Base-by-base conservation (phyloP, 2,329 filamentous ascomycete genomes). In the Aspergillus jensenii region DNA sequence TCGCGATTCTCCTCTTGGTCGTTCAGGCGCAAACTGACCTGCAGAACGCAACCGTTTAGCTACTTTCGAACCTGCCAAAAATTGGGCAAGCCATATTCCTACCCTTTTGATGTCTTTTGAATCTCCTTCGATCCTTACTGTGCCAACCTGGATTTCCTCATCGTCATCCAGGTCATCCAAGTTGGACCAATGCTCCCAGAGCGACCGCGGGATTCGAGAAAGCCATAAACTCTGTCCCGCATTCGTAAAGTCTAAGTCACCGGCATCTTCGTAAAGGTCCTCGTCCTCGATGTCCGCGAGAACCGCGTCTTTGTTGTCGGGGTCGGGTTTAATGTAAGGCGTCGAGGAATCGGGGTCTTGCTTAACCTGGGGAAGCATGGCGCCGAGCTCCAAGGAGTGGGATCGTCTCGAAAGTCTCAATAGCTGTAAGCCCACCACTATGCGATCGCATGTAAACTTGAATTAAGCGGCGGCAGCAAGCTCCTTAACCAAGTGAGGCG, bases 131-230 rank as follows among this genome's bases (percentile, higher is more conserved):
- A 85, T 79, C 64, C 82, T 78, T 68, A 96, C 81, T 31, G 86
- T 93, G 45, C 91, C 91, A 62, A 96, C 85, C 71, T 89, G 84
- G 62, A 96, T 89, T 76, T 93, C 89, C 56, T 89, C 88, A 65
- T 96, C 88, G 62, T 93, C 90, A 67, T 90, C 88, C 14, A 96
- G 76, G 64, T 87, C 82, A 25, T 90, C 88, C 14, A 96, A 76
- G 64, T 87, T 82, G 27, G 79, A 78, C 90, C 92, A 96, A 45
- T 87, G 84, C 65, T 93, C 85, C 87, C 91, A 95, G 57, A 96
- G 81, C 71, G 90, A 89, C 62, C 87, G 86, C 19, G 92, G 91
- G 44, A 96, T 81, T 63, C 90, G 88, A 52, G 90, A 88, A 50
- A 96, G 81, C 79, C 91, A 96, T 31, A 85, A 71, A 52, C 71